Evolutionary conservation across 139 green algal genomes (phyloP).

Genomic region (Coelastrella sp.): DNA sequence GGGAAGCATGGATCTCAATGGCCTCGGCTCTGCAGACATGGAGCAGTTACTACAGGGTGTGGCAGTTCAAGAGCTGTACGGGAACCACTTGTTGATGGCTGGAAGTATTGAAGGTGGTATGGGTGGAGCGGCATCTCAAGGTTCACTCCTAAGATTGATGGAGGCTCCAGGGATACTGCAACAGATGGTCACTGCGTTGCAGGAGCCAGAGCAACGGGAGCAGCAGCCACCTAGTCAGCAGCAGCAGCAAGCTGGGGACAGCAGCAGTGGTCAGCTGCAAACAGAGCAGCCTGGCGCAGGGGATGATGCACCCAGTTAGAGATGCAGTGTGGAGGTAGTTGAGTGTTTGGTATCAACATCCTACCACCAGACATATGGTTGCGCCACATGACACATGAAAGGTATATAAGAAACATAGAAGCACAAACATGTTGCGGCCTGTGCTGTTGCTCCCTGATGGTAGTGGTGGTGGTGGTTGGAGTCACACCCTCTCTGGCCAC

Average conservation of each 20-base stretch:
- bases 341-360: too few relatives aligned
- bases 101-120: neutral
- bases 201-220: neutral
- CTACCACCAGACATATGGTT: too few relatives aligned
- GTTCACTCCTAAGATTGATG: conserved; percentile 44
- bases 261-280: neutral
- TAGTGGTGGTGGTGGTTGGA: neutral
- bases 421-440: too few relatives aligned
- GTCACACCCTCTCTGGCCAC: neutral
- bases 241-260: neutral
- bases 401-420: too few relatives aligned
- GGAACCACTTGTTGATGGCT: conserved; percentile 35
- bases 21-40: conserved; percentile 42
- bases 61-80: conserved; percentile 15
- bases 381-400: too few relatives aligned
- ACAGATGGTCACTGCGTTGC: conserved; percentile 24
- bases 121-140: neutral
- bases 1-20: conserved; percentile 44
- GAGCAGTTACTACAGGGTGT: conserved; percentile 46
- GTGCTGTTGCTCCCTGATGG: too few relatives aligned
- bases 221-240: neutral
- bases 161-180: conserved; percentile 35
- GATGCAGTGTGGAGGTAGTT: too few relatives aligned
- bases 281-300: neutral
- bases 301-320: too few relatives aligned